phyloP scores from a whole-genome alignment of 129 eudicot genomes.

The Artemisia argyi region DNA sequence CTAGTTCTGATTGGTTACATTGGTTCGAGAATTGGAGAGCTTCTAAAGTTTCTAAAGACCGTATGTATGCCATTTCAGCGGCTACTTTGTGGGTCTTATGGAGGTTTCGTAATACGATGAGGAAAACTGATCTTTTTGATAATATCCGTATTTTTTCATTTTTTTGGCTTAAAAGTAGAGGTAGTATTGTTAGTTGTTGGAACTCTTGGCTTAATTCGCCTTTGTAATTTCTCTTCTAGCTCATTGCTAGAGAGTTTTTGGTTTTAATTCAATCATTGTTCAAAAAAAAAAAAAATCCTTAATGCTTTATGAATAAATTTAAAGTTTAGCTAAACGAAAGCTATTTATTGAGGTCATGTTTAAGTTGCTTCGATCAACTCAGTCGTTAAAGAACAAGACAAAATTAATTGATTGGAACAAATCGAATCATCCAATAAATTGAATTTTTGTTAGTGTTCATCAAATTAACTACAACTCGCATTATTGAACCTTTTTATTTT shows the following conservation, averaged over 20 bases:
- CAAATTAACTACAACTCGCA: no score
- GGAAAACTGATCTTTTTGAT: background rate
- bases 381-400: no score
- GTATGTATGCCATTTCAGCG: background rate
- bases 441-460: no score
- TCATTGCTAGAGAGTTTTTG: background rate
- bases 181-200: background rate
- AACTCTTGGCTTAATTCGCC: background rate
- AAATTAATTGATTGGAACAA: no score
- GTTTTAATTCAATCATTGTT: background rate
- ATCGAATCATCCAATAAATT: no score
- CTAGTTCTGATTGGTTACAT: background rate
- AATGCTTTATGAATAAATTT: no score
- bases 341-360: no score
- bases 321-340: no score
- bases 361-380: no score
- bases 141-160: background rate
- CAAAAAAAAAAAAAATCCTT: background rate
- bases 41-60: no score
- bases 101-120: background rate
- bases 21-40: background rate
- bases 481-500: no score
- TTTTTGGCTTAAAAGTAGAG: background rate
- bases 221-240: background rate
- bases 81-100: background rate